Evolutionary conservation across 208 protist genomes (phyloP).

Genomic region (Wallacemonas sp.): DNA sequence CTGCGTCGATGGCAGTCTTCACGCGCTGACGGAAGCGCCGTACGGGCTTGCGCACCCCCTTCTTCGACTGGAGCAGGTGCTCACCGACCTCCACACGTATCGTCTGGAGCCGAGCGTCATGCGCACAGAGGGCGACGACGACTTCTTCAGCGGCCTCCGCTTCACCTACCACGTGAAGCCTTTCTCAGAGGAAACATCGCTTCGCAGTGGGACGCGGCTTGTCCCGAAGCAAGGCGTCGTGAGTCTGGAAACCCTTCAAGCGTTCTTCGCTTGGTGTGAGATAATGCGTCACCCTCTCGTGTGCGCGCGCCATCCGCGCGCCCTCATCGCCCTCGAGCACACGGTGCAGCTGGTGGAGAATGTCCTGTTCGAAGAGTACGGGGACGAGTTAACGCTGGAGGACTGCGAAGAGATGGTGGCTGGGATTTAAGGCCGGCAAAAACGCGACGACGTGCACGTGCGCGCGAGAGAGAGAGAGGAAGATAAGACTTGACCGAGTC

Average conservation of each 20-base stretch:
- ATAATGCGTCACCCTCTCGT: neutral
- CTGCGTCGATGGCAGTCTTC: constrained; percentile 65
- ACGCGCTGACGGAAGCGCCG: constrained; percentile 42
- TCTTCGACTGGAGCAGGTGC: constrained; percentile 50
- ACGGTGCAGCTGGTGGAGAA: constrained; percentile 10
- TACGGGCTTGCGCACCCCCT: constrained; percentile 55
- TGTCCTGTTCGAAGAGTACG: constrained; percentile 36
- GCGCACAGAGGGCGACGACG: neutral
- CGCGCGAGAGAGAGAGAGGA: too few species aligned
- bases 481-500: too few species aligned
- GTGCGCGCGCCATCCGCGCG: neutral
- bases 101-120: constrained; percentile 24
- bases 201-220: constrained; percentile 26
- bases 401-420: constrained; percentile 21
- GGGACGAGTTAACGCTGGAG: constrained; percentile 21
- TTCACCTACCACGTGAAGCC: constrained; percentile 27
- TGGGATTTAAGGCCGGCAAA: constrained; percentile 3
- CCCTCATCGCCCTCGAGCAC: neutral
- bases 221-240: constrained; percentile 48
- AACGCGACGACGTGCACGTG: too few species aligned
- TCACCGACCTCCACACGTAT: constrained; percentile 46
- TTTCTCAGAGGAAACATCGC: constrained; percentile 9
- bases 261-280: constrained; percentile 35
- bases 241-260: constrained; percentile 41
- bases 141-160: neutral